These are phyloP conservation scores for Capillidium rhysosporum DNA, from an alignment of 371 early-diverging fungal species.

Conservation along the genomic window DNA sequence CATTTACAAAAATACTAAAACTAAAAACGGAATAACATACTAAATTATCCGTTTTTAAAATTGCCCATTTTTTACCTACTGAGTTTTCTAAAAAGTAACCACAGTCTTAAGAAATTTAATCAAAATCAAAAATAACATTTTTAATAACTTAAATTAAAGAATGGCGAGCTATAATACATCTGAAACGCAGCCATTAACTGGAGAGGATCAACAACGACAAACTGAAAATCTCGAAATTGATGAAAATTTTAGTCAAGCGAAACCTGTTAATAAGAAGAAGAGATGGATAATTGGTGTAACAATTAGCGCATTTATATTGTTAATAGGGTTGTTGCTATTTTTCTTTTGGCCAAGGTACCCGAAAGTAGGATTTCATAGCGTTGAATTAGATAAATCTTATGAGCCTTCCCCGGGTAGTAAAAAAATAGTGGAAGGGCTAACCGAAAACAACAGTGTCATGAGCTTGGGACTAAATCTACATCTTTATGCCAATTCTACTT, in stretches of 20 bases:
- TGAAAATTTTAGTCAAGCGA: neutral
- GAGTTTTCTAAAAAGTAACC: no score
- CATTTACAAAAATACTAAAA: no score
- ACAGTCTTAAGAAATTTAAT: no score
- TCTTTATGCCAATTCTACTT: neutral
- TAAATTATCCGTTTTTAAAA: no score
- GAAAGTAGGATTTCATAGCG: neutral
- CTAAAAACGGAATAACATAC: no score
- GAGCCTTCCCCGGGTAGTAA: neutral
- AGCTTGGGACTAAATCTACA: neutral
- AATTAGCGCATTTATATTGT: neutral
- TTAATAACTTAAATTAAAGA: no score
- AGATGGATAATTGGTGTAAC: neutral
- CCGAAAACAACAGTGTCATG: neutral
- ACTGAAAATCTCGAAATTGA: no score
- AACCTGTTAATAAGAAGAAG: neutral
- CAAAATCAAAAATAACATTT: no score
- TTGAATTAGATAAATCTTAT: neutral
- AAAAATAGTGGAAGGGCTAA: neutral
- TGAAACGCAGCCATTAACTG: neutral
- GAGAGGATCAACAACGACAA: neutral
- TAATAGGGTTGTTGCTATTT: neutral
- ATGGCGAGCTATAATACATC: neutral
- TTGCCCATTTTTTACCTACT: no score
- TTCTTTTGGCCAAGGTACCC: neutral